Evolutionary conservation across 176 grass and related monocot genomes (phyloP), one percentile per base, ranked within the genome.

Genomic region (Dendrocalamus sinicus): DNA sequence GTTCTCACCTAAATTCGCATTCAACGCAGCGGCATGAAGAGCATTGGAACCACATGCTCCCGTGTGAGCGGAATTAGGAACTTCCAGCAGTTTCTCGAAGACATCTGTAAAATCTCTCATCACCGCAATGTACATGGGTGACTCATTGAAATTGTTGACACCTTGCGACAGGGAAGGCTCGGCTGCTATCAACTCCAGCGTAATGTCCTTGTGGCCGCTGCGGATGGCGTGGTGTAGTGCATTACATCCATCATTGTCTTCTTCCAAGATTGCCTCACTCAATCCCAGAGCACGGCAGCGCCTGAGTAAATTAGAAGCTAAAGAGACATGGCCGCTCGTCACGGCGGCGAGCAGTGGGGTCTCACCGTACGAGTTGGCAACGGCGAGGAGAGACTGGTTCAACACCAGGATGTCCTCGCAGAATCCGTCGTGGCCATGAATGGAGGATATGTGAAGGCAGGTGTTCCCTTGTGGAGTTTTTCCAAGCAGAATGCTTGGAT

Each of bases 371-470:
- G 20, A 82, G 4, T 20, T 51, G 16, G 60, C 13, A 0, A 8
- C 13, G 0, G 47, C 0, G 9, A 86, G 77, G 1, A 90, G 83
- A 8, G 83, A 71, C 20, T 1, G 0, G 0, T 71, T 14, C 17
- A 44, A 24, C 0, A 9, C 16, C 46, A 81, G 1, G 3, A 67
- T 30, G 1, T 70, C 66, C 15, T 0, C 60, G 35, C 46, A 63
- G 23, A 80, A 72, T 0, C 0, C 0, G 0, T 12, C 0, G 2
- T 84, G 17, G 1, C 63, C 80, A 50, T 40, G 32, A 6, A 24
- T 59, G 23, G 77, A 35, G 4, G 70, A 30, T 6, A 88, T 65
- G 20, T 88, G 86, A 12, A 88, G 86, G 43, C 86, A 88, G 48
- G 58, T 88, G 63, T 45, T 88, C 30, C 51, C 55, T 0, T 47